Evolutionary conservation across 306 rosid species (phyloP).

Genomic region (Quercus gilva): DNA sequence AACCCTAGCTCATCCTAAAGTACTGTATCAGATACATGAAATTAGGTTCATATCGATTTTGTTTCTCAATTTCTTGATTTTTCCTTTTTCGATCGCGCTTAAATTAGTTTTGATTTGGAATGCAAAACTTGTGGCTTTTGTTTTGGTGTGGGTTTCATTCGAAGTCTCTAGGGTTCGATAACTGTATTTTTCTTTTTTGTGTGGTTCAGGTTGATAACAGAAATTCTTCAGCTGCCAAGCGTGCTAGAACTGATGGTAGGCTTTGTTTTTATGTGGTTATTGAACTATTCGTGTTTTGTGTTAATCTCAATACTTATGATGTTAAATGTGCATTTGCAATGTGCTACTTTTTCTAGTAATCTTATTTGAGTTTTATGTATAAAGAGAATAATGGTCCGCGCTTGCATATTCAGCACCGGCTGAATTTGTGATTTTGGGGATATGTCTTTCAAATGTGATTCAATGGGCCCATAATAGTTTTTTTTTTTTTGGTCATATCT

Average conservation of each 20-base stretch:
- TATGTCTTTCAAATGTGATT: neutral
- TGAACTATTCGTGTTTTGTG: neutral
- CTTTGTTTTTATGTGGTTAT: neutral
- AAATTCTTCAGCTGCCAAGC: constrained; percentile 94
- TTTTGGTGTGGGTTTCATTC: neutral
- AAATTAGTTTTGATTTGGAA: neutral
- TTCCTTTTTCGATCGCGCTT: neutral
- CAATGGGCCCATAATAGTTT: neutral
- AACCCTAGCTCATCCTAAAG: constrained; percentile 17
- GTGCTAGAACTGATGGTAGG: constrained; percentile 97
- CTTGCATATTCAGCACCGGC: neutral
- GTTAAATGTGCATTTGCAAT: neutral
- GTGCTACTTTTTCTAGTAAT: neutral
- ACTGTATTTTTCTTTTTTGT: neutral
- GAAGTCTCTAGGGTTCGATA: neutral
- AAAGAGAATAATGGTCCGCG: neutral
- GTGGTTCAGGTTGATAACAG: constrained; percentile 78
- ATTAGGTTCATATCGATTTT: neutral
- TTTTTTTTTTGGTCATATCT: neutral
- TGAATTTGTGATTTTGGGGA: neutral
- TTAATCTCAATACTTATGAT: neutral
- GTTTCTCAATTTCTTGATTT: neutral
- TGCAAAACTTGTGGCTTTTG: neutral
- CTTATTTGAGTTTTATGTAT: neutral
- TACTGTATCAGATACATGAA: neutral